Conservation (phyloP, 306 rosid species). For the Senna tora region DNA sequence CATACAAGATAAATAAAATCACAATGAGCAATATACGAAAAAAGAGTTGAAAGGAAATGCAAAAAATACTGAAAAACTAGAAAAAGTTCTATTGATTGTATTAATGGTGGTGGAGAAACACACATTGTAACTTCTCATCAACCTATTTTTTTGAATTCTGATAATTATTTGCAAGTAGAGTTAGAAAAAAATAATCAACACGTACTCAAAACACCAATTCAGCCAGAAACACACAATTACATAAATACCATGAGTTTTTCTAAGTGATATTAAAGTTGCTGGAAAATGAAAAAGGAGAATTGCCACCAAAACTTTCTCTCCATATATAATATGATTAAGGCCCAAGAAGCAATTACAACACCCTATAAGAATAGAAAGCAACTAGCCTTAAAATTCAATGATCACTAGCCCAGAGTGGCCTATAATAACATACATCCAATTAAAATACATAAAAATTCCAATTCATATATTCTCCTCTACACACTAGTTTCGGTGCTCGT, state of each 20-base stretch:
- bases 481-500: not conserved
- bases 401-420: constrained; percentile 2
- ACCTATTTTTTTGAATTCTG: constrained; percentile 17
- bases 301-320: constrained; percentile 13
- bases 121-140: not conserved
- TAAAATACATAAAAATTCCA: not conserved
- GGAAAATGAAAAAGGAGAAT: not conserved
- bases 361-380: not conserved
- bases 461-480: not conserved
- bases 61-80: not conserved
- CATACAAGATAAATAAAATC: constrained; percentile 19
- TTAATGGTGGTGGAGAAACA: constrained; percentile 20
- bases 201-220: not conserved
- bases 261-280: not conserved
- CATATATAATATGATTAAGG: not conserved
- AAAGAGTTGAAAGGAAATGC: not conserved
- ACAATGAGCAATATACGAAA: constrained; percentile 2
- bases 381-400: not conserved
- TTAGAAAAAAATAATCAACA: constrained; percentile 22
- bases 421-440: not conserved
- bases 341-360: not conserved
- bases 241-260: constrained; percentile 8
- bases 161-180: constrained; percentile 6
- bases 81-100: not conserved
- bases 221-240: not conserved